Evolutionary conservation across 495 filamentous ascomycete species (phyloP).

Genomic region (Daldinia vernicosa): DNA sequence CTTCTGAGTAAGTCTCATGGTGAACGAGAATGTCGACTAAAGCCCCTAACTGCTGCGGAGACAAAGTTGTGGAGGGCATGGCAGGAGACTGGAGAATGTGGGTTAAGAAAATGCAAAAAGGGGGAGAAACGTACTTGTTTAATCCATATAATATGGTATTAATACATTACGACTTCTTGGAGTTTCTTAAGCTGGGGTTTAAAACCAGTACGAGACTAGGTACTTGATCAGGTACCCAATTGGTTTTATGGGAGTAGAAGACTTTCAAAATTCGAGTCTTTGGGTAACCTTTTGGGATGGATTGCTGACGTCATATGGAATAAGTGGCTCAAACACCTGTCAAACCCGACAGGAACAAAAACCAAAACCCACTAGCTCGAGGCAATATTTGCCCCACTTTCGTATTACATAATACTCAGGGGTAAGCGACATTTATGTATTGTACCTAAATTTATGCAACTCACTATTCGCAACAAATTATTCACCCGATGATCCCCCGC

Average conservation of each 20-base stretch:
- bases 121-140: background rate
- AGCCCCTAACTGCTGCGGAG: slow-evolving; percentile 62
- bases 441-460: too few relatives aligned
- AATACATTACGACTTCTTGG: slow-evolving; percentile 8
- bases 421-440: too few relatives aligned
- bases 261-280: background rate
- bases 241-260: background rate
- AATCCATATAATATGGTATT: background rate
- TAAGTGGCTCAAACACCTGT: background rate
- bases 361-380: too few relatives aligned
- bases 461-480: slow-evolving; percentile 6
- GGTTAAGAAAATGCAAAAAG: background rate
- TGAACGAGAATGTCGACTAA: slow-evolving; percentile 74
- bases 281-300: background rate
- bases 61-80: slow-evolving; percentile 46
- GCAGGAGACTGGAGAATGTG: background rate
- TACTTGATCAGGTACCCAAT: background rate
- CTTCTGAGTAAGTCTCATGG: slow-evolving; percentile 69
- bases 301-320: slow-evolving; percentile 26
- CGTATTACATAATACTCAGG: background rate
- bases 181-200: background rate
- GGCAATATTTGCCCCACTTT: background rate
- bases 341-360: background rate
- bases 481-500: slow-evolving; percentile 10
- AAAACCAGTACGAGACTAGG: background rate